phyloP scores from a whole-genome alignment of 1,139 yeast species.

The Candida smagusa region DNA sequence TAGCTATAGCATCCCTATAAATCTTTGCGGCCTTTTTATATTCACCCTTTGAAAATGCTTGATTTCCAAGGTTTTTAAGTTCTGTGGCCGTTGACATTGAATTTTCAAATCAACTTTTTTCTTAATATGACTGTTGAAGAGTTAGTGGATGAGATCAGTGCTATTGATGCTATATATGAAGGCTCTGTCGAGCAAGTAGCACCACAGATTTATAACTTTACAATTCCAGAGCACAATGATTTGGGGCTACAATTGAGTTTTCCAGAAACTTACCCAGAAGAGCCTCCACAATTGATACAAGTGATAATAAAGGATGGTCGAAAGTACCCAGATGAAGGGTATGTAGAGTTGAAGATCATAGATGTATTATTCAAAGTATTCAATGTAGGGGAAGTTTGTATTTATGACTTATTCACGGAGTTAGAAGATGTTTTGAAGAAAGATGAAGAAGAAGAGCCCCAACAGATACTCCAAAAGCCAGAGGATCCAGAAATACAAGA shows the following conservation, averaged over 20 bases:
- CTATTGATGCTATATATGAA: slow-evolving; percentile 89
- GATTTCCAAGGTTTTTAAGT: slow-evolving; percentile 59
- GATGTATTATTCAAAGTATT: slow-evolving; percentile 51
- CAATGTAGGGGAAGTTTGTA: slow-evolving; percentile 62
- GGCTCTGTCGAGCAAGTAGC: slow-evolving; percentile 36
- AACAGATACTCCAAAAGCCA: slow-evolving; percentile 1
- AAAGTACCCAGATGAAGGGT: slow-evolving; percentile 39
- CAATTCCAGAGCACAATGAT: slow-evolving; percentile 62
- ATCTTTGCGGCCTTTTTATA: slow-evolving; percentile 55
- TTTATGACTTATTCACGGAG: slow-evolving; percentile 75
- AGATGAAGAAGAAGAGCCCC: slow-evolving; percentile 6
- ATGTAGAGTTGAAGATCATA: slow-evolving; percentile 41
- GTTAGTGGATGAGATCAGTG: slow-evolving; percentile 71
- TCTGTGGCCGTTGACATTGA: slow-evolving; percentile 17
- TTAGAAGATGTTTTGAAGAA: slow-evolving; percentile 49
- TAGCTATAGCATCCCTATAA: slow-evolving; percentile 63
- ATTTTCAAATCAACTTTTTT: neutral
- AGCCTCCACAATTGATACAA: slow-evolving; percentile 53
- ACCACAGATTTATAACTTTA: slow-evolving; percentile 46
- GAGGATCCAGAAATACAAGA: slow-evolving; percentile 5
- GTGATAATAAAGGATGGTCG: slow-evolving; percentile 35
- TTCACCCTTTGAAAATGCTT: slow-evolving; percentile 54
- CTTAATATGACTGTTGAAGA: slow-evolving; percentile 54
- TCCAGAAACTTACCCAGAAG: slow-evolving; percentile 68
- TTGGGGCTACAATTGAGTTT: slow-evolving; percentile 62